These are phyloP conservation scores for Ogataea nitratoaversa DNA, from an alignment of 805 yeast species.

Conservation along the genomic window DNA sequence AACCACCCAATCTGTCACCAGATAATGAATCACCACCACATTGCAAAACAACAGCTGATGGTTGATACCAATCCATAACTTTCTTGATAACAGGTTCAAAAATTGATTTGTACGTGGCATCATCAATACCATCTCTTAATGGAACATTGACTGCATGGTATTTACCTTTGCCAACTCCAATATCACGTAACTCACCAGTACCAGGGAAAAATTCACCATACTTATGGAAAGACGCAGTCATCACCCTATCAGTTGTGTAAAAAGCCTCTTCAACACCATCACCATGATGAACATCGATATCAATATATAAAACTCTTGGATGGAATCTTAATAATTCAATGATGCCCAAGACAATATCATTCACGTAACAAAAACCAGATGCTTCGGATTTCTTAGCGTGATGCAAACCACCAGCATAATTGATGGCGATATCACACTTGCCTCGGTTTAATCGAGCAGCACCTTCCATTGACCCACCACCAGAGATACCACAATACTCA, in stretches of 20 bases:
- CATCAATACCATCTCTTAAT: conserved; percentile 89
- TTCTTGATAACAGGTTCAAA: conserved; percentile 84
- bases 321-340: conserved; percentile 74
- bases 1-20: conserved; percentile 94
- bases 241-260: conserved; percentile 85
- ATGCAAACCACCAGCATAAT: conserved; percentile 91
- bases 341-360: conserved; percentile 84
- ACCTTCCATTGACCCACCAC: conserved; percentile 90
- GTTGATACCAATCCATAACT: conserved; percentile 83
- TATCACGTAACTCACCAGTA: conserved; percentile 81
- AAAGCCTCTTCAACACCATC: conserved; percentile 96
- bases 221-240: conserved; percentile 88
- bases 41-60: conserved; percentile 94
- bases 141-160: conserved; percentile 85
- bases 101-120: conserved; percentile 75
- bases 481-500: conserved; percentile 72
- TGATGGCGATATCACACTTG: conserved; percentile 86
- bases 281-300: conserved; percentile 90
- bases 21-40: conserved; percentile 98
- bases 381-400: conserved; percentile 91
- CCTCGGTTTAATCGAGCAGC: conserved; percentile 77
- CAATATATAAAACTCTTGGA: conserved; percentile 83
- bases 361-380: conserved; percentile 85
- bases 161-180: conserved; percentile 81
- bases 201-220: conserved; percentile 94